Evolutionary conservation across 805 yeast species (phyloP).

Genomic region (Blastobotrys attinorum): DNA sequence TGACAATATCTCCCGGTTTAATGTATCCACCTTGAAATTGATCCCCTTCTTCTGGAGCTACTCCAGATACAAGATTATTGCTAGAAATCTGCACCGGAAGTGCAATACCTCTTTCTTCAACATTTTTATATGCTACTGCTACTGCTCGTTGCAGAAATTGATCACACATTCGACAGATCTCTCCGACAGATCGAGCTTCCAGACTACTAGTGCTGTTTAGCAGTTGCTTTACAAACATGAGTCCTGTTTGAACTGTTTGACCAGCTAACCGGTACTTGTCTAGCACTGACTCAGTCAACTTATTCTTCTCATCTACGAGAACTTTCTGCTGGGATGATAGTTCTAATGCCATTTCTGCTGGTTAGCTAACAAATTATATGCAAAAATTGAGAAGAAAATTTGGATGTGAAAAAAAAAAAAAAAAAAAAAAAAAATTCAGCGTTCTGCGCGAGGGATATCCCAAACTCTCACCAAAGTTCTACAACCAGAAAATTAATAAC

Average conservation of each 20-base stretch:
- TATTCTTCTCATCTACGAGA: conserved; percentile 62
- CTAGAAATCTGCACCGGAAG: conserved; percentile 86
- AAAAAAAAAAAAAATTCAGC: background rate
- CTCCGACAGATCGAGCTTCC: conserved; percentile 30
- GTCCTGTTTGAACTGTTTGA: conserved; percentile 75
- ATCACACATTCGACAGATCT: conserved; percentile 78
- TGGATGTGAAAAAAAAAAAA: background rate
- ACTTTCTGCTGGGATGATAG: conserved; percentile 16
- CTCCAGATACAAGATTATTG: conserved; percentile 68
- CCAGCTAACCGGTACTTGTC: conserved; percentile 89
- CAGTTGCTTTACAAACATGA: conserved; percentile 44
- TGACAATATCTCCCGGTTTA: conserved; percentile 75
- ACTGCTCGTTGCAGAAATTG: conserved; percentile 57
- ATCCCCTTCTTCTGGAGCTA: conserved; percentile 62
- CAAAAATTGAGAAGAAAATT: background rate
- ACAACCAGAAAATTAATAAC: background rate
- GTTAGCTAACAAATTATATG: background rate
- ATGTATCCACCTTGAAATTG: conserved; percentile 37
- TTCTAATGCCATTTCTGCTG: conserved; percentile 13
- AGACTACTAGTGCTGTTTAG: conserved; percentile 7
- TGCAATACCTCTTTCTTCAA: conserved; percentile 80
- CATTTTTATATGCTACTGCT: conserved; percentile 47
- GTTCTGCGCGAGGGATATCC: background rate
- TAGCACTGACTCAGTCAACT: conserved; percentile 49
- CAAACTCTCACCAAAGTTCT: background rate